Evolutionary conservation across 345 rosid genomes (phyloP).

Genomic region (Geranium rotundifolium): DNA sequence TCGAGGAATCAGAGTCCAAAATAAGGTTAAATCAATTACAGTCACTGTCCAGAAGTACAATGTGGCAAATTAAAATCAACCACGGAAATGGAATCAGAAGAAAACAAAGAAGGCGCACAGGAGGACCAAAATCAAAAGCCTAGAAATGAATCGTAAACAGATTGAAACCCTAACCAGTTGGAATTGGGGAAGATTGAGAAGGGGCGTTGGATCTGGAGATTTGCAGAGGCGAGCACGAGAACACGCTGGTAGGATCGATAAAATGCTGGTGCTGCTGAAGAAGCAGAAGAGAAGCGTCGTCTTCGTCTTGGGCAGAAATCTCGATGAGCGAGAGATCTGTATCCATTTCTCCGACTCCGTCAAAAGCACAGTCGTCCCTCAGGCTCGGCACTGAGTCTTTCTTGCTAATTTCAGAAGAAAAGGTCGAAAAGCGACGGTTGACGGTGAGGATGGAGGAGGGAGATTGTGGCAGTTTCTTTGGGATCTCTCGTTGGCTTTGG

Average conservation of each 20-base stretch:
- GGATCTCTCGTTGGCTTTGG: neutral
- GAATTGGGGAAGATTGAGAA: slow-evolving; percentile 20
- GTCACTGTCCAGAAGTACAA: neutral
- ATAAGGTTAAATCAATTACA: neutral
- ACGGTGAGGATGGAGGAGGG: neutral
- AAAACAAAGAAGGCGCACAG: neutral
- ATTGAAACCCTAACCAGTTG: slow-evolving; percentile 25
- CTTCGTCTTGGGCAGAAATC: slow-evolving; percentile 59
- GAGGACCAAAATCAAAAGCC: neutral
- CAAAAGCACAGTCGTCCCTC: neutral
- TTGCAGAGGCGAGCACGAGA: slow-evolving; percentile 64
- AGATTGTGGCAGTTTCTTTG: neutral
- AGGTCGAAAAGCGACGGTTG: neutral
- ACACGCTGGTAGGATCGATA: slow-evolving; percentile 15
- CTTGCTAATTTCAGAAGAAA: too few species aligned
- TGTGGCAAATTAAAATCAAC: neutral
- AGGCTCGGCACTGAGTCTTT: neutral
- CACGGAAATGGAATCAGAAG: neutral
- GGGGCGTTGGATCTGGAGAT: slow-evolving; percentile 30
- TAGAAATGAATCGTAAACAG: neutral
- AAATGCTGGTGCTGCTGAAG: slow-evolving; percentile 16
- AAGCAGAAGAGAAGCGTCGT: slow-evolving; percentile 51
- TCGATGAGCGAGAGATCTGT: slow-evolving; percentile 47
- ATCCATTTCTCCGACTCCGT: slow-evolving; percentile 32
- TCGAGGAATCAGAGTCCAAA: neutral